phyloP scores from a whole-genome alignment of 495 filamentous ascomycete species.

The Trichoderma asperelloides region DNA sequence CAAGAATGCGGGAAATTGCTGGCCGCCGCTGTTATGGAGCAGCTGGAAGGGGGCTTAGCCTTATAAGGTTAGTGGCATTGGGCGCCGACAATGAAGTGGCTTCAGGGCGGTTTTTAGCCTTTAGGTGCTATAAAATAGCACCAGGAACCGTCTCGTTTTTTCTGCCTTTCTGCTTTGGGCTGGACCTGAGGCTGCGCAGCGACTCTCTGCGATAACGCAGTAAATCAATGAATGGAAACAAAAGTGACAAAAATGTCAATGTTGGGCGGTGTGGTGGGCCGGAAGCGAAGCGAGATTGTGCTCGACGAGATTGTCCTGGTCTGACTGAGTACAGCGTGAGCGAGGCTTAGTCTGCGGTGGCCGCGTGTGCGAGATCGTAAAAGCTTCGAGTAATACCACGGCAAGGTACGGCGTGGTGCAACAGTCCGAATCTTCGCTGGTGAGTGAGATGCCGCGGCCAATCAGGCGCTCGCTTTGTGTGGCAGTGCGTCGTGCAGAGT shows the following conservation, averaged over 20 bases:
- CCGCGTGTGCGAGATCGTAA: not conserved
- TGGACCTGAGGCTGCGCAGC: not conserved
- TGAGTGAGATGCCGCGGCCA: not conserved
- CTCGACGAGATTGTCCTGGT: not conserved
- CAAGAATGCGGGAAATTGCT: conserved; percentile 7
- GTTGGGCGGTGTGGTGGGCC: not conserved
- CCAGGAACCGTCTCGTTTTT: not conserved
- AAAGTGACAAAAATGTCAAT: not conserved
- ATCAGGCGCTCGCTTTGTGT: not conserved
- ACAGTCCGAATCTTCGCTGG: not conserved
- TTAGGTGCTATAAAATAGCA: not conserved
- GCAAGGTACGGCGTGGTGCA: not conserved
- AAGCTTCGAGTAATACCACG: not conserved
- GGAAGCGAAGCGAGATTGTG: conserved; percentile 6
- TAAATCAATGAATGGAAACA: not conserved
- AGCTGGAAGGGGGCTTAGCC: not conserved
- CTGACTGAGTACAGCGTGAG: not conserved
- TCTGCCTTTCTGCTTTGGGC: not conserved
- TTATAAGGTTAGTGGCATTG: conserved; percentile 1
- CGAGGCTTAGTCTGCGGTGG: too few species aligned
- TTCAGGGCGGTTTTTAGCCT: not conserved
- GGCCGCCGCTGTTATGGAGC: not conserved
- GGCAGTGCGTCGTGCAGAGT: not conserved
- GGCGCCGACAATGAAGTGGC: not conserved
- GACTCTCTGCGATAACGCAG: not conserved